Percentiles rank a stretch among this genome's conserved stretches.
phyloP scores from a whole-genome alignment of 345 rosid genomes.

The Aethionema arabicum region DNA sequence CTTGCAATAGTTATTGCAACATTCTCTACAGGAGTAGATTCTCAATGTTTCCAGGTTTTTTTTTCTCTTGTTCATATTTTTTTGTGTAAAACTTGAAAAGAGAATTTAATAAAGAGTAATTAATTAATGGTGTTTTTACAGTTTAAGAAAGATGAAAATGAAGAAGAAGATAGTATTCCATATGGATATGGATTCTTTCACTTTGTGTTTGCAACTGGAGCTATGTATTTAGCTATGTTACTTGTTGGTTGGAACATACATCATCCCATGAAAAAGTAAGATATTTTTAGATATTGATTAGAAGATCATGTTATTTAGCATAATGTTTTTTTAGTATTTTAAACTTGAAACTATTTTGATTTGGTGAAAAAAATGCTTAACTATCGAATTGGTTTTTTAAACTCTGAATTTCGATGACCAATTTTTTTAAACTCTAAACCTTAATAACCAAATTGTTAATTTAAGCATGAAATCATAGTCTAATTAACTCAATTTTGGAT shows the following conservation, averaged over 20 bases:
- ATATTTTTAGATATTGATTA: not conserved
- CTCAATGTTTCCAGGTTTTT: conserved; percentile 88
- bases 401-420: too few relatives aligned
- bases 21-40: conserved; percentile 93
- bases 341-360: too few relatives aligned
- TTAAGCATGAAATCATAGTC: too few relatives aligned
- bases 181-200: conserved; percentile 97
- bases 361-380: too few relatives aligned
- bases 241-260: conserved; percentile 92
- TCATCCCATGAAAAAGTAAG: conserved; percentile 71
- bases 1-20: conserved; percentile 90
- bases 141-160: conserved; percentile 50
- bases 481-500: too few relatives aligned
- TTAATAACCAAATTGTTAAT: too few relatives aligned
- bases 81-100: not conserved
- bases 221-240: conserved; percentile 95
- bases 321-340: too few relatives aligned
- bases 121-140: conserved; percentile 42
- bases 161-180: conserved; percentile 64
- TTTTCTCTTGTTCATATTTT: not conserved
- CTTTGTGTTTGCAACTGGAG: conserved; percentile 92
- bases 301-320: too few relatives aligned
- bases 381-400: too few relatives aligned
- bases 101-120: conserved; percentile 31
- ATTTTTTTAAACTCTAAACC: too few relatives aligned